A percentile compares a stretch with the other conserved stretches of the same genome.
Evolutionary conservation across 2,329 filamentous ascomycete species (phyloP).

Genomic region (Pseudonectria buxi): DNA sequence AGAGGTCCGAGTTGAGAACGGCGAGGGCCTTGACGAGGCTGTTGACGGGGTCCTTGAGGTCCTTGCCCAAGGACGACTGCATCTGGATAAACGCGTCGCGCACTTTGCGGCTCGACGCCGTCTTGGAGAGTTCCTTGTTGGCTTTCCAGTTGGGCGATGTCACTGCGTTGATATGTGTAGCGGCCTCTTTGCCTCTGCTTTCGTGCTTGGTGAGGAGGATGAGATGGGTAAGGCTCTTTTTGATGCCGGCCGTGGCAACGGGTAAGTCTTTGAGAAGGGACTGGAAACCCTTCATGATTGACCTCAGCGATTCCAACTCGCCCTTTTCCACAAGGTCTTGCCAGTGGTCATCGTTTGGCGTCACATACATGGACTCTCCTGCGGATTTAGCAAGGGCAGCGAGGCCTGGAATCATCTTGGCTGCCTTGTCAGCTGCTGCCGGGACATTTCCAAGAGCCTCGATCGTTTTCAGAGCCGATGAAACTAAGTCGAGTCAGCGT

Average conservation of each 20-base stretch:
- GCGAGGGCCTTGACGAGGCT: conserved; percentile 9
- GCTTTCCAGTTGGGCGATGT: conserved; percentile 11
- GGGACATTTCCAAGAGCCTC: conserved; percentile 6
- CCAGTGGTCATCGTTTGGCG: too few species aligned
- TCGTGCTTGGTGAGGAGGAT: conserved; percentile 7
- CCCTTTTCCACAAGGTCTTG: too few species aligned
- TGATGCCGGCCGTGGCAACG: background rate
- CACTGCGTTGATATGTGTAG: conserved; percentile 6
- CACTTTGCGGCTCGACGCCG: conserved; percentile 5
- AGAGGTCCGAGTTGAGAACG: conserved; percentile 2
- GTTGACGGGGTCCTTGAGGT: background rate
- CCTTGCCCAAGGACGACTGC: too few species aligned
- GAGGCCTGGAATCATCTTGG: background rate
- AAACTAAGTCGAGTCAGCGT: conserved; percentile 1
- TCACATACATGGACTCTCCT: too few species aligned
- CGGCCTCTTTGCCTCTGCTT: background rate
- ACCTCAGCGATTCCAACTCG: too few species aligned
- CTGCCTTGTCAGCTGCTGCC: conserved; percentile 2
- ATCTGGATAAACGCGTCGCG: too few species aligned
- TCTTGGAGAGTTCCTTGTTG: conserved; percentile 11
- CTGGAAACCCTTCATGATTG: too few species aligned
- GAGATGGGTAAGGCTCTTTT: conserved; percentile 3
- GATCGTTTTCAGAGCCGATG: conserved; percentile 3
- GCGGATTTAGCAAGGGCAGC: too few species aligned
- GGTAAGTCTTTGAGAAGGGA: too few species aligned